A percentile compares a stretch with the other conserved stretches of the same genome.
Conservation (phyloP, 2,329 filamentous ascomycete genomes). For the Ascomycota sp. region DNA sequence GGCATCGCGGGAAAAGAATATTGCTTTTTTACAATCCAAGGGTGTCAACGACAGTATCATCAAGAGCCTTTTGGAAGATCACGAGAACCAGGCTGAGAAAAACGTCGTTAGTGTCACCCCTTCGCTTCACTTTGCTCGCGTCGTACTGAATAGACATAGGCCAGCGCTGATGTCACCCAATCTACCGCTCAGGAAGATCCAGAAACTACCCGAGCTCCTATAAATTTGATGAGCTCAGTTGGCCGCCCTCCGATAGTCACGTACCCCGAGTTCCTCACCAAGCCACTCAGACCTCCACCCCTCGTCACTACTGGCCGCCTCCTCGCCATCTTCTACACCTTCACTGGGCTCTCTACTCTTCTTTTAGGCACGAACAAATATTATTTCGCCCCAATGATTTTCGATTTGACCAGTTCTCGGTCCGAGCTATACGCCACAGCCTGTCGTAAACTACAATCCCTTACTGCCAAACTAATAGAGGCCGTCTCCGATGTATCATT, state of each 20-base stretch:
- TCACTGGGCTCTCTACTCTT: constrained; percentile 35
- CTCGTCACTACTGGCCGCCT: constrained; percentile 40
- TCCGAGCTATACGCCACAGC: constrained; percentile 30
- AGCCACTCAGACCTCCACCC: constrained; percentile 32
- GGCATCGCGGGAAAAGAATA: constrained; percentile 51
- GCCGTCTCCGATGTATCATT: constrained; percentile 41
- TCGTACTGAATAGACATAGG: too few relatives aligned
- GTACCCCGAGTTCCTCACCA: constrained; percentile 48
- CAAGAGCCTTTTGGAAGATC: constrained; percentile 35
- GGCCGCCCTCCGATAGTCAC: constrained; percentile 43
- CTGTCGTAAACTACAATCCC: constrained; percentile 20
- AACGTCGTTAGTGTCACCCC: constrained; percentile 4
- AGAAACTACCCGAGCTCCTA: not conserved
- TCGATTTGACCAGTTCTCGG: constrained; percentile 28
- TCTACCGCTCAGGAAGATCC: not conserved
- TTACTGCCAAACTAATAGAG: constrained; percentile 30
- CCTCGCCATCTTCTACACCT: constrained; percentile 36
- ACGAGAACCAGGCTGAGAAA: constrained; percentile 3
- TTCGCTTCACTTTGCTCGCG: not conserved
- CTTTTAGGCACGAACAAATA: constrained; percentile 54
- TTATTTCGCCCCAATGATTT: constrained; percentile 42
- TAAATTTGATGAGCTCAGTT: constrained; percentile 9
- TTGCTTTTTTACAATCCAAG: constrained; percentile 58
- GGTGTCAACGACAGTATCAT: constrained; percentile 50
- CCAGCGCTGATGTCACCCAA: not conserved